Conservation (phyloP, 2,329 filamentous ascomycete genomes). For the Botrytis deweyae region DNA sequence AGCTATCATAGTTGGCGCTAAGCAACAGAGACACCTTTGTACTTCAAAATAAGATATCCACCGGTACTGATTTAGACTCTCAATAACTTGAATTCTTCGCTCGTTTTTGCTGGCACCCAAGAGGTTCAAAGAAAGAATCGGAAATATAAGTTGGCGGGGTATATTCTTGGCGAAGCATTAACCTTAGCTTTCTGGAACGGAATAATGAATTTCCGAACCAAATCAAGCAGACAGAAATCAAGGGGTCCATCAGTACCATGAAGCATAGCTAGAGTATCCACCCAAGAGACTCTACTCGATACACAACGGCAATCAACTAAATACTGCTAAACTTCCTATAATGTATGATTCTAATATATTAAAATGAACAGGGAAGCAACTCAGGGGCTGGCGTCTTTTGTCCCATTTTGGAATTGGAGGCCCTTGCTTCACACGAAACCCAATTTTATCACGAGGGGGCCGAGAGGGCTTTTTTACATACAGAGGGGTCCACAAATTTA, state of each 20-base stretch:
- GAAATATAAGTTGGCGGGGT: not conserved
- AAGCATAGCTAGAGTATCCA: not conserved
- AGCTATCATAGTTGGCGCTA: not conserved
- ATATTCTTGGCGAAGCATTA: not conserved
- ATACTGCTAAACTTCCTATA: not conserved
- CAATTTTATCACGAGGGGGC: not conserved
- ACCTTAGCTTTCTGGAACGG: not conserved
- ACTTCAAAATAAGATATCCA: no score
- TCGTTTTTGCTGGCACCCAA: not conserved
- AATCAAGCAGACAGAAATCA: not conserved
- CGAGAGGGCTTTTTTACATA: not conserved
- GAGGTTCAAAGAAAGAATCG: not conserved
- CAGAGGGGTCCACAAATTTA: not conserved
- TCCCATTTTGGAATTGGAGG: not conserved
- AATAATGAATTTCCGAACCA: not conserved
- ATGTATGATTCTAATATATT: not conserved
- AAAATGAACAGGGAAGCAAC: not conserved
- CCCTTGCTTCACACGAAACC: not conserved
- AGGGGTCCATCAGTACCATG: not conserved
- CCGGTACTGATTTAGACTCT: not conserved
- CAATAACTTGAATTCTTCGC: not conserved
- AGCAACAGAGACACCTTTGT: not conserved
- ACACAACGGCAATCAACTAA: not conserved
- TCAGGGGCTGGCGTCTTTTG: not conserved
- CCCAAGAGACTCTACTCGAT: not conserved